A percentile compares a stretch with the other conserved stretches of the same genome.
These are phyloP conservation scores for Closterium sp. DNA, from an alignment of 139 green algal species.

Conservation along the genomic window DNA sequence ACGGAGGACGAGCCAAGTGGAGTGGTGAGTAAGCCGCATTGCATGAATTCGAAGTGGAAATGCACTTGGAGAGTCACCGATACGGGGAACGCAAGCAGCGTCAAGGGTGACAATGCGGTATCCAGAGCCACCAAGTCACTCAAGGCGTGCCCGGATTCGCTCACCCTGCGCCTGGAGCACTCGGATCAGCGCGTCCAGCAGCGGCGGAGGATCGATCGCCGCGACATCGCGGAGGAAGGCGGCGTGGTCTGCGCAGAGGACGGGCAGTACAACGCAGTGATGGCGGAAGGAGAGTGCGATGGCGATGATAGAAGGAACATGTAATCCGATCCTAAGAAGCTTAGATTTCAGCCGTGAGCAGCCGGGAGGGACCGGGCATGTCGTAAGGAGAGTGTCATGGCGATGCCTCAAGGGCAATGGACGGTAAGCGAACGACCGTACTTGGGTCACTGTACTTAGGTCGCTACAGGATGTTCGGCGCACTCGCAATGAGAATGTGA, in stretches of 20 bases:
- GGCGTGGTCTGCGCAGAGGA: conserved; percentile 3
- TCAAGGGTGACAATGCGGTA: too few species aligned
- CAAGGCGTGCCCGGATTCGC: background rate
- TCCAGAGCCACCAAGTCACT: too few species aligned
- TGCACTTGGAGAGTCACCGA: too few species aligned
- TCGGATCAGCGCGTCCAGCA: conserved; percentile 19
- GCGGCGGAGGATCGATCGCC: conserved; percentile 6
- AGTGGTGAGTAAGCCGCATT: too few species aligned
- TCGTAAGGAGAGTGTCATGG: background rate
- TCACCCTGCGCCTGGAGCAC: conserved; percentile 30
- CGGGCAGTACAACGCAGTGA: background rate
- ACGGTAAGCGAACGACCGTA: background rate
- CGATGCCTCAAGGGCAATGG: background rate
- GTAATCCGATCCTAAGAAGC: too few species aligned
- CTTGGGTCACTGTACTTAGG: too few species aligned
- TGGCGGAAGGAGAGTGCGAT: background rate
- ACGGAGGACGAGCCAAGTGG: background rate
- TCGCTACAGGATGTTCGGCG: too few species aligned
- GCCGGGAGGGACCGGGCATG: background rate
- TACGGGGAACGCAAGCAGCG: too few species aligned
- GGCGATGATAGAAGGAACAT: background rate
- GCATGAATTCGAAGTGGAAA: too few species aligned
- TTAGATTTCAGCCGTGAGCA: too few species aligned
- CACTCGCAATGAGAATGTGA: background rate
- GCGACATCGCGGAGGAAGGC: conserved; percentile 17